These are phyloP conservation scores for Gastrolobium bilobum DNA, from an alignment of 306 rosid species.

Conservation along the genomic window DNA sequence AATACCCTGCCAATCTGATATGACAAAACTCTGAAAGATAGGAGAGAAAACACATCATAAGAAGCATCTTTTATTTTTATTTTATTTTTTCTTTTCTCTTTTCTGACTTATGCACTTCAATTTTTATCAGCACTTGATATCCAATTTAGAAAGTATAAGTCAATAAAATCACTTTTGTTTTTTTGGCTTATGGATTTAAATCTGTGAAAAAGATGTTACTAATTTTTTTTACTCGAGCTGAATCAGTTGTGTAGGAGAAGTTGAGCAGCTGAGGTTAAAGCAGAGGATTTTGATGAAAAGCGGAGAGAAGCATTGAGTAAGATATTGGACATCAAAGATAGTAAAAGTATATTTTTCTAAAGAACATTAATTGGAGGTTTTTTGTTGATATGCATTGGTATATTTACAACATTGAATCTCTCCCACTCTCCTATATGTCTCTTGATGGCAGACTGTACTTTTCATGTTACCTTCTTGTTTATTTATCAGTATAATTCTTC, in stretches of 20 bases:
- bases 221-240: no score
- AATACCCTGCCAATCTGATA: conserved; percentile 89
- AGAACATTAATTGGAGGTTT: no score
- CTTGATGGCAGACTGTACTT: conserved; percentile 44
- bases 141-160: conserved; percentile 72
- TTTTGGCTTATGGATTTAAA: conserved; percentile 32
- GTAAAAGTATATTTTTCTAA: no score
- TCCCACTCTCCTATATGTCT: conserved; percentile 40
- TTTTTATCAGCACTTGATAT: conserved; percentile 55
- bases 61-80: conserved; percentile 28
- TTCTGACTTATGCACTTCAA: neutral
- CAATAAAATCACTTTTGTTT: conserved; percentile 1
- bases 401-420: conserved; percentile 51
- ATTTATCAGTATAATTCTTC: conserved; percentile 31
- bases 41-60: conserved; percentile 9
- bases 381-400: no score
- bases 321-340: no score
- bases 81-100: neutral
- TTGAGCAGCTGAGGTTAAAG: conserved; percentile 71
- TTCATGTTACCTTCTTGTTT: conserved; percentile 29
- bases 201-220: conserved; percentile 34
- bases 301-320: conserved; percentile 76
- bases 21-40: conserved; percentile 77
- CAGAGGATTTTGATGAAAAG: conserved; percentile 60
- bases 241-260: conserved; percentile 77